A percentile compares a stretch with the other conserved stretches of the same genome.
Evolutionary conservation across 225 moss, liverwort and hornwort species (phyloP).

Genomic region (Climacium dendroides): DNA sequence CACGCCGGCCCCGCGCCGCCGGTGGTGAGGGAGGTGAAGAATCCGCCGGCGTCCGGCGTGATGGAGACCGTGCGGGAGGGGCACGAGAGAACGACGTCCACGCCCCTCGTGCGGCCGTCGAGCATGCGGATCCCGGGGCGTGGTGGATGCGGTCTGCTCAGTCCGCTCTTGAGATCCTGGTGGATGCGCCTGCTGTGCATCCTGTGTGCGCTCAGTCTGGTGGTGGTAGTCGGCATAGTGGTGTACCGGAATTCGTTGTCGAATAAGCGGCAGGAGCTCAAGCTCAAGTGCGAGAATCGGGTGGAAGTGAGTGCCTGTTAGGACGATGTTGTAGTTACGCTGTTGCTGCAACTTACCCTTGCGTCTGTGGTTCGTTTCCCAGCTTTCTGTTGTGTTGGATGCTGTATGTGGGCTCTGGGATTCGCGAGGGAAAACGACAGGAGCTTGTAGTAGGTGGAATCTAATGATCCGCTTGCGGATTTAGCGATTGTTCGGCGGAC

Average conservation of each 20-base stretch:
- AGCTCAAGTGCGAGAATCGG: slow-evolving; percentile 37
- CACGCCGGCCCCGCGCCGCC: background rate
- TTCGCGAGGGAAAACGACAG: background rate
- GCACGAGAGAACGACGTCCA: background rate
- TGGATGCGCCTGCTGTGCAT: slow-evolving; percentile 14
- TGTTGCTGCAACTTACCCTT: background rate
- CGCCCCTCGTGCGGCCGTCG: background rate
- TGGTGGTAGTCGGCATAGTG: slow-evolving; percentile 27
- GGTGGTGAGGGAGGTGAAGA: background rate
- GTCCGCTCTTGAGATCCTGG: slow-evolving; percentile 20
- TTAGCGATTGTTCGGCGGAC: background rate
- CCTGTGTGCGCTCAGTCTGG: slow-evolving; percentile 2
- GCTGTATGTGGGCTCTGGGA: background rate
- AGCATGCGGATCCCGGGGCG: background rate
- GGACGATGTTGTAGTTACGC: background rate
- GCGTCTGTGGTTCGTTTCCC: background rate
- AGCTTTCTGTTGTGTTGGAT: background rate
- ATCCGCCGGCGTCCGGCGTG: background rate
- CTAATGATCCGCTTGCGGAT: background rate
- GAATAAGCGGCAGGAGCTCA: slow-evolving; percentile 35
- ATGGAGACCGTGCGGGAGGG: slow-evolving; percentile 6
- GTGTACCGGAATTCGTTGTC: slow-evolving; percentile 13
- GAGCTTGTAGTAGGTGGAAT: background rate
- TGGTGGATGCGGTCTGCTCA: background rate
- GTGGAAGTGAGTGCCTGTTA: slow-evolving; percentile 13